A percentile compares a stretch with the other conserved stretches of the same genome.
These are phyloP conservation scores for Dendrostoma leiphaemia DNA, from an alignment of 2,329 filamentous ascomycete genomes.

Conservation along the genomic window DNA sequence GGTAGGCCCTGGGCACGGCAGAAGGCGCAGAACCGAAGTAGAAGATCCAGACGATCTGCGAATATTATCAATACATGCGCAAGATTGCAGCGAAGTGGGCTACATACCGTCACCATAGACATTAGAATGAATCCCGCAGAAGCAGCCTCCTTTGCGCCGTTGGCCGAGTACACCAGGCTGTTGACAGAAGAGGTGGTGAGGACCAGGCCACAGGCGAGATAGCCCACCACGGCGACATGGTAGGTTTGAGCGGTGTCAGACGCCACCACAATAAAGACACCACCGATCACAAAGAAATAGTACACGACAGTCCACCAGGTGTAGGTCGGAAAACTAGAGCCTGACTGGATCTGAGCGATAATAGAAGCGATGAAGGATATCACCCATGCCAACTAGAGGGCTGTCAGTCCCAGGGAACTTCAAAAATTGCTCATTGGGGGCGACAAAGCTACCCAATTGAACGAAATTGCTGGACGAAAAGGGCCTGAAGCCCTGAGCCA, in stretches of 20 bases:
- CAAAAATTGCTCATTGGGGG: slow-evolving; percentile 7
- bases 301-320: slow-evolving; percentile 91
- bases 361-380: slow-evolving; percentile 88
- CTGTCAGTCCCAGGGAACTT: slow-evolving; percentile 20
- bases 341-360: slow-evolving; percentile 59
- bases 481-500: background rate
- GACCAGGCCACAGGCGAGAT: slow-evolving; percentile 78
- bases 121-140: slow-evolving; percentile 92
- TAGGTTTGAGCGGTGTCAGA: slow-evolving; percentile 85
- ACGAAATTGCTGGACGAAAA: background rate
- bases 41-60: slow-evolving; percentile 96
- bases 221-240: slow-evolving; percentile 87
- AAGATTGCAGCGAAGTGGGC: background rate
- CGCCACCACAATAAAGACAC: slow-evolving; percentile 78
- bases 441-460: too few relatives aligned
- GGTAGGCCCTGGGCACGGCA: slow-evolving; percentile 80
- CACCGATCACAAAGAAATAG: slow-evolving; percentile 78
- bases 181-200: slow-evolving; percentile 86
- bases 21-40: slow-evolving; percentile 95
- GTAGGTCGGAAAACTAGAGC: slow-evolving; percentile 70
- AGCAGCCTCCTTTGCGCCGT: slow-evolving; percentile 76
- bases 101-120: slow-evolving; percentile 84
- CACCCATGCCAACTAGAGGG: slow-evolving; percentile 80
- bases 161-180: slow-evolving; percentile 73
- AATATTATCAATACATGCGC: slow-evolving; percentile 2